These are phyloP conservation scores for Nicotiana otophora DNA, from an alignment of 257 asterid genomes.

Conservation along the genomic window DNA sequence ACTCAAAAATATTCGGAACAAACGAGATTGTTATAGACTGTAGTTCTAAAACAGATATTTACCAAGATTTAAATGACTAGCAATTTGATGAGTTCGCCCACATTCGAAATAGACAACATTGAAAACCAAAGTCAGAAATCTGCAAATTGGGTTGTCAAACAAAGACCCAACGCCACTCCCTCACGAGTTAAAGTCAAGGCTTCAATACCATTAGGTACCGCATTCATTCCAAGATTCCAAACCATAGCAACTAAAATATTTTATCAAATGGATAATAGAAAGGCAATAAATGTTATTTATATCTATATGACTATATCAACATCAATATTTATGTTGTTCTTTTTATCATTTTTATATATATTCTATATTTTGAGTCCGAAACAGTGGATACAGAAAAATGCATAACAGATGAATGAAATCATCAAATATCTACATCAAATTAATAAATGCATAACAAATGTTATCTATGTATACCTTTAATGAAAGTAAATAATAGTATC, in stretches of 20 bases:
- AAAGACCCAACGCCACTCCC: neutral
- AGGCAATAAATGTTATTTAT: neutral
- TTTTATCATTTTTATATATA: neutral
- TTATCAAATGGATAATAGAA: neutral
- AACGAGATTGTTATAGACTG: too few species aligned
- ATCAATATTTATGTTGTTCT: neutral
- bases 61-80: neutral
- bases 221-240: neutral
- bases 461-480: too few species aligned
- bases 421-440: too few species aligned
- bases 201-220: neutral
- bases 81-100: neutral
- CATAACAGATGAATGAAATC: too few species aligned
- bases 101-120: neutral
- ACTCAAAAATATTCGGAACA: too few species aligned
- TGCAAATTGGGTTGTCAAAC: neutral
- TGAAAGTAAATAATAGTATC: too few species aligned
- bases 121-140: neutral
- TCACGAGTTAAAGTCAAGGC: neutral
- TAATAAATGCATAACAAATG: neutral
- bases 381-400: neutral
- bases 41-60: too few species aligned
- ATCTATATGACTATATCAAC: neutral
- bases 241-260: too few species aligned
- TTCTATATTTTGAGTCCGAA: neutral